These are phyloP conservation scores for Filobasidium floriforme DNA, from an alignment of 768 basidiomycete genomes.

Conservation along the genomic window DNA sequence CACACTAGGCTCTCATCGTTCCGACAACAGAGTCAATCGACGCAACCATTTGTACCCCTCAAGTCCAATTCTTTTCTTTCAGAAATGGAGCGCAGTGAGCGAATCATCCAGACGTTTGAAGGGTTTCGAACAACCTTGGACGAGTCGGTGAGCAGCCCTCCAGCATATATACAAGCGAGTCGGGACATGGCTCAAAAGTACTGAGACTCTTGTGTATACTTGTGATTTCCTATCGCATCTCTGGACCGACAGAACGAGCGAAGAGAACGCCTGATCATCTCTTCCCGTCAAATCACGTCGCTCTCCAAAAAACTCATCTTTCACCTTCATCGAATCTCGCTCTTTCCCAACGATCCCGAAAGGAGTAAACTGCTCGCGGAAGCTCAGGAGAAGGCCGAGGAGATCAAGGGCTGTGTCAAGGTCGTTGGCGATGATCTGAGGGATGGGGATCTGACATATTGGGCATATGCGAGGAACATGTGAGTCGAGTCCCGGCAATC, in stretches of 20 bases:
- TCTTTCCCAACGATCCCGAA: slow-evolving; percentile 38
- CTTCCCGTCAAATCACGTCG: slow-evolving; percentile 74
- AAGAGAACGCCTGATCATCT: slow-evolving; percentile 85
- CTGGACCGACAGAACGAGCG: slow-evolving; percentile 65
- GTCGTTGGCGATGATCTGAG: slow-evolving; percentile 49
- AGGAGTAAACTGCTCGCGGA: slow-evolving; percentile 36
- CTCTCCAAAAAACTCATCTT: slow-evolving; percentile 92
- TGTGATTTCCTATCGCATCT: not conserved
- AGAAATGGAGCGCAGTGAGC: too few species aligned
- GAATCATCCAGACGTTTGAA: not conserved
- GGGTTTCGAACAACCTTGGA: not conserved
- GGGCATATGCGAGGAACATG: slow-evolving; percentile 41
- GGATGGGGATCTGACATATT: slow-evolving; percentile 25
- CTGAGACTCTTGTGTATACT: too few species aligned
- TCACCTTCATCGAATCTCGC: slow-evolving; percentile 68
- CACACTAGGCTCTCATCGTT: too few species aligned
- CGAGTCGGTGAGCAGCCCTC: not conserved
- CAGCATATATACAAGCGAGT: not conserved
- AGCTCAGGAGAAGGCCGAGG: slow-evolving; percentile 55
- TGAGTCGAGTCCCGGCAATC: slow-evolving; percentile 25
- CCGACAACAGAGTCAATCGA: too few species aligned
- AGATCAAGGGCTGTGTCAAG: slow-evolving; percentile 61
- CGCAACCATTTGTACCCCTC: too few species aligned
- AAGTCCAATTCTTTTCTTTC: too few species aligned
- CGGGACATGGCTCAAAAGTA: not conserved